These are phyloP conservation scores for Podospora fimiseda DNA, from an alignment of 495 filamentous ascomycete species.

Conservation along the genomic window DNA sequence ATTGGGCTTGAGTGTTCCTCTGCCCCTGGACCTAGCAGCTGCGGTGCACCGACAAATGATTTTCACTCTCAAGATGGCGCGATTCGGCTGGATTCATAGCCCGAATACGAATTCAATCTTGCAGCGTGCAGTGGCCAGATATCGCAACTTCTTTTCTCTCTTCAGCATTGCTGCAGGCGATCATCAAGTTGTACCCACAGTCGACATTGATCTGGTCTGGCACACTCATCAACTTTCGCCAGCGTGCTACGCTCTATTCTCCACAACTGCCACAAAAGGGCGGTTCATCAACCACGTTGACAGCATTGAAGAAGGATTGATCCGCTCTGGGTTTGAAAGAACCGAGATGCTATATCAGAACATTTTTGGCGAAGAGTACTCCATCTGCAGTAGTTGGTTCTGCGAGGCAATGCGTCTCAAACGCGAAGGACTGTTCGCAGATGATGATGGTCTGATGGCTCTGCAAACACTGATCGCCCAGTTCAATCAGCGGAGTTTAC, in stretches of 20 bases:
- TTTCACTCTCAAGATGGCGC: too few species aligned
- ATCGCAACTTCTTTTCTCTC: background rate
- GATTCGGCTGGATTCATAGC: background rate
- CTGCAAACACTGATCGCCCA: too few species aligned
- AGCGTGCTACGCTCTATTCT: background rate
- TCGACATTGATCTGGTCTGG: background rate
- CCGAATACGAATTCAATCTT: background rate
- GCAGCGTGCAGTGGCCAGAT: background rate
- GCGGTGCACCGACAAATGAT: too few species aligned
- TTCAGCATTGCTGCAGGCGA: background rate
- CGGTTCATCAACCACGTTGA: background rate
- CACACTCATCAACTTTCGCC: background rate
- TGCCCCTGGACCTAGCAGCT: too few species aligned
- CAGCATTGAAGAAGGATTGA: background rate
- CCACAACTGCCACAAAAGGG: background rate
- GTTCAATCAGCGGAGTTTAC: too few species aligned
- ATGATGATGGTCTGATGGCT: too few species aligned
- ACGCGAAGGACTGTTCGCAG: too few species aligned
- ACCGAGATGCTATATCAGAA: background rate
- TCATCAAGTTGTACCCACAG: background rate
- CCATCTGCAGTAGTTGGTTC: background rate
- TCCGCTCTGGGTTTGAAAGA: background rate
- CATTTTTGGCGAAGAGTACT: background rate
- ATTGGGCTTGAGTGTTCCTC: too few species aligned
- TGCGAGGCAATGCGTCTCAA: too few species aligned